Evolutionary conservation across 306 rosid genomes (phyloP), one percentile per base, ranked within the genome.

Genomic region (Cicer bijugum): DNA sequence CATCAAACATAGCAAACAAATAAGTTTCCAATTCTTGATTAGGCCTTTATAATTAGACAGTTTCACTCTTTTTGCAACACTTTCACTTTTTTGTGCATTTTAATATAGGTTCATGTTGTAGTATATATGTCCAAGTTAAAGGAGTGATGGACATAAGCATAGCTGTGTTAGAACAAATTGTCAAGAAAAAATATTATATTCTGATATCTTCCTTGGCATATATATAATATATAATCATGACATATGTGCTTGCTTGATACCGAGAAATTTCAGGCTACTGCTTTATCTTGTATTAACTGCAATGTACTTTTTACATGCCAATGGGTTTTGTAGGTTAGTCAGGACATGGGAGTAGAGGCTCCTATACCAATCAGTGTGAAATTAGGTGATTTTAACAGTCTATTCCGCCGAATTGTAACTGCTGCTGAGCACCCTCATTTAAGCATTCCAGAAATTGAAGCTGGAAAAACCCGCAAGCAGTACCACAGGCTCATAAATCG

Each of bases 401-500:
- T 92, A 20, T 88, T 88, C 75, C 91, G 91, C 48, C 91, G 86
- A 47, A 86, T 95, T 10, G 89, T 87, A 72, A 86, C 79, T 69
- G 97, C 97, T 43, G 97, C 97, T 0, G 97, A 89, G 79, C 97
- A 87, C 81, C 99, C 99, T 51, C 99, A 95, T 83, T 80, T 95
- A 80, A 95, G 99, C 87, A 89, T 95, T 85, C 99, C 99, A 8
- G 99, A 95, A 82, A 95, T 97, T 33, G 99, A 95, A 88, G 97
- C 99, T 7, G 99, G 99, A 50, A 90, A 84, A 88, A 88, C 84
- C 78, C 97, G 97, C 84, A 95, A 91, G 84, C 97, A 92, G 67
- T 88, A 88, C 75, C 90, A 92, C 81, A 82, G 84, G 78, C 87
- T 90, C 45, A 38, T 95, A 60, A 87, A 86, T 73, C 93, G 94